A percentile compares a stretch with the other conserved stretches of the same genome.
Conservation (phyloP, 805 yeast genomes). For the Lachancea cidri region DNA sequence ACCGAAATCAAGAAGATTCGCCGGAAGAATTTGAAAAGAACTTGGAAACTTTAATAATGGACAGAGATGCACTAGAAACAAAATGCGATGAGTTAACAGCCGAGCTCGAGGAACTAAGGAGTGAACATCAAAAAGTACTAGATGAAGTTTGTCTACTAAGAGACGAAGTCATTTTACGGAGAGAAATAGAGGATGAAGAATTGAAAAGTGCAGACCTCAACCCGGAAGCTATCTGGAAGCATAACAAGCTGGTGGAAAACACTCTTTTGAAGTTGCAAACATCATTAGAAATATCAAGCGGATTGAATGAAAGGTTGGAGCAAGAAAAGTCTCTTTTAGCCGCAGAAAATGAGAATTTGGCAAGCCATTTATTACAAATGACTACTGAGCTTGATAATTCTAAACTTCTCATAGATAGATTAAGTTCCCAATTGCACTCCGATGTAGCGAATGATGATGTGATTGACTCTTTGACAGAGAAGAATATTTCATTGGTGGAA, state of each 20-base stretch:
- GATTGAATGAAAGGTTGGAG: slow-evolving; percentile 27
- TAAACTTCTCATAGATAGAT: slow-evolving; percentile 17
- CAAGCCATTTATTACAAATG: slow-evolving; percentile 1
- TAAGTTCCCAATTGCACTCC: slow-evolving; percentile 28
- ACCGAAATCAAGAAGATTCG: slow-evolving; percentile 22
- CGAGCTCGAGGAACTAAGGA: slow-evolving; percentile 28
- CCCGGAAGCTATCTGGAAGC: slow-evolving; percentile 13
- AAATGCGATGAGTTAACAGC: slow-evolving; percentile 30
- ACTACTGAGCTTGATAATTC: slow-evolving; percentile 13
- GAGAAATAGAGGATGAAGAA: slow-evolving; percentile 12
- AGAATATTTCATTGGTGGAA: slow-evolving; percentile 34
- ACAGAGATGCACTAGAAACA: slow-evolving; percentile 39
- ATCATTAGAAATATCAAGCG: not conserved
- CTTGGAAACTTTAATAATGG: slow-evolving; percentile 36
- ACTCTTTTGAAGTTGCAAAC: slow-evolving; percentile 32
- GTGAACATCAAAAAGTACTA: slow-evolving; percentile 30
- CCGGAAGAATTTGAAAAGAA: slow-evolving; percentile 33
- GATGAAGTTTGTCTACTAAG: slow-evolving; percentile 32
- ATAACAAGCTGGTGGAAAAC: slow-evolving; percentile 38
- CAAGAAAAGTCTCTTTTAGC: slow-evolving; percentile 26
- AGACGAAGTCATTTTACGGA: slow-evolving; percentile 26
- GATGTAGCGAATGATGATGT: slow-evolving; percentile 30
- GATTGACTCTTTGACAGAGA: slow-evolving; percentile 33
- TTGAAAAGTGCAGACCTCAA: slow-evolving; percentile 7
- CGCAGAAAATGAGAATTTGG: slow-evolving; percentile 19